A percentile compares a stretch with the other conserved stretches of the same genome.
phyloP scores from a whole-genome alignment of 345 rosid genomes.

The Reutealis trisperma region DNA sequence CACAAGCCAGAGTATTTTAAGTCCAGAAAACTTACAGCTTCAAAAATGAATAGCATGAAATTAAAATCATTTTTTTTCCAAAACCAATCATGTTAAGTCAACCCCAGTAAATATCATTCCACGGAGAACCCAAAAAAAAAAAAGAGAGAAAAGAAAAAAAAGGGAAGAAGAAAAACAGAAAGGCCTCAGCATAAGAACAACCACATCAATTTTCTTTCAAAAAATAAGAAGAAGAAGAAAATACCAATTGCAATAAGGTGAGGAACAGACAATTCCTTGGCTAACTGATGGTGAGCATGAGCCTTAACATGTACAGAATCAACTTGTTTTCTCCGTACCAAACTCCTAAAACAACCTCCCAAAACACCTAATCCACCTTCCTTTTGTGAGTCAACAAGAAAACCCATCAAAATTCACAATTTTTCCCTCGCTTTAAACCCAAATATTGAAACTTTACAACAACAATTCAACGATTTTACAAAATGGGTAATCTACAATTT shows the following conservation, averaged over 20 bases:
- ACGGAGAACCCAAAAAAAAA: not conserved
- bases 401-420: conserved; percentile 22
- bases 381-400: conserved; percentile 23
- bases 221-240: not conserved
- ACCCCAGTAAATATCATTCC: not conserved
- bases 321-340: conserved; percentile 38
- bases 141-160: no score
- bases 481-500: not conserved
- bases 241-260: conserved; percentile 38
- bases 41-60: not conserved
- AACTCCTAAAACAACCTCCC: conserved; percentile 28
- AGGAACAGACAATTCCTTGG: conserved; percentile 35
- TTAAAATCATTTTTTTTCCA: not conserved
- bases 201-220: not conserved
- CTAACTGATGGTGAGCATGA: conserved; percentile 24
- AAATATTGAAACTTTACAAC: not conserved
- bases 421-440: not conserved
- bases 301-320: conserved; percentile 30
- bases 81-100: not conserved
- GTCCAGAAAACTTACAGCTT: not conserved
- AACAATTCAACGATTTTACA: not conserved
- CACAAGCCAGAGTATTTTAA: not conserved
- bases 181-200: not conserved
- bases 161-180: not conserved
- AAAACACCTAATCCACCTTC: conserved; percentile 19